Percentiles rank a stretch among this genome's conserved stretches.
phyloP scores from a whole-genome alignment of 129 eudicot genomes.

The Artemisia annua region DNA sequence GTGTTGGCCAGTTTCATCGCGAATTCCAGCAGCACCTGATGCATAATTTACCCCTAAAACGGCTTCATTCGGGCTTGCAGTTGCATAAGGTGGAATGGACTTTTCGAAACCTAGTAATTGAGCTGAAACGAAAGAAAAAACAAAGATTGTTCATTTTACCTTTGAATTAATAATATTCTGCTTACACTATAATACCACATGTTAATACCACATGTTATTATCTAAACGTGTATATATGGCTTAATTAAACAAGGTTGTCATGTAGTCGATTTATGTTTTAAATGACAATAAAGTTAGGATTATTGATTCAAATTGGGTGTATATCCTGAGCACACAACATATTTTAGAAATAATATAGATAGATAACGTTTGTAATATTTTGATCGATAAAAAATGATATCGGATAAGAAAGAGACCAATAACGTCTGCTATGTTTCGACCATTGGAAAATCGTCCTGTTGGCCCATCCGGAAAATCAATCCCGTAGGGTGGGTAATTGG shows the following conservation, averaged over 20 bases:
- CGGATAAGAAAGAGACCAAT: constrained; percentile 31
- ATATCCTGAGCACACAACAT: not conserved
- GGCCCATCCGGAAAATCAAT: constrained; percentile 51
- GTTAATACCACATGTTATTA: too few species aligned
- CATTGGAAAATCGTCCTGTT: constrained; percentile 56
- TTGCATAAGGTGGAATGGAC: constrained; percentile 47
- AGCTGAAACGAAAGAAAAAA: constrained; percentile 27
- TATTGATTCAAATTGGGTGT: too few species aligned
- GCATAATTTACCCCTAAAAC: constrained; percentile 51
- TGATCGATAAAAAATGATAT: too few species aligned
- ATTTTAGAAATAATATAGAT: not conserved
- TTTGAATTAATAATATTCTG: too few species aligned
- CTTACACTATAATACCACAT: too few species aligned
- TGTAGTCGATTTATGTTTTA: too few species aligned
- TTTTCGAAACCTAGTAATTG: constrained; percentile 48
- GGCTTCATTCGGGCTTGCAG: constrained; percentile 15
- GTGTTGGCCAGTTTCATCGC: constrained; percentile 38
- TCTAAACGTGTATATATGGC: too few species aligned
- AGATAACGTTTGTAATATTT: not conserved
- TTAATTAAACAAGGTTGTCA: too few species aligned
- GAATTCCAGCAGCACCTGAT: constrained; percentile 65
- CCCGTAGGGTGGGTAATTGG: constrained; percentile 48
- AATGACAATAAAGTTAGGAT: too few species aligned
- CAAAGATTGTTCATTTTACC: too few species aligned
- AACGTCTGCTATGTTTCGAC: constrained; percentile 46